Percentiles rank a stretch among this genome's conserved stretches.
These are phyloP conservation scores for Leucaena leucocephala DNA, from an alignment of 306 rosid genomes.

Conservation along the genomic window DNA sequence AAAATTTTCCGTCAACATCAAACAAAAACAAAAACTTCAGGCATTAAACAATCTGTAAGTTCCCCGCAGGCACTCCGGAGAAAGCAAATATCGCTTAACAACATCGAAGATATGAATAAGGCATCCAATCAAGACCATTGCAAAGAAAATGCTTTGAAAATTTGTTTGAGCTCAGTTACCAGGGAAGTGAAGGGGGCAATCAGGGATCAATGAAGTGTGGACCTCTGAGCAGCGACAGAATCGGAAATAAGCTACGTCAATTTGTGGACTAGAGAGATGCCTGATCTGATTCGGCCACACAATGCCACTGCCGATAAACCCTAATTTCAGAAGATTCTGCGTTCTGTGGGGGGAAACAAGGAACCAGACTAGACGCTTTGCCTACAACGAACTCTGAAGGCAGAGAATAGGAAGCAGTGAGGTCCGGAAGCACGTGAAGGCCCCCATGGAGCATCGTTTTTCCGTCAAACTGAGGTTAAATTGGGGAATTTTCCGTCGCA, in stretches of 20 bases:
- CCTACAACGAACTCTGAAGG: neutral
- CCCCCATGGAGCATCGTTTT: neutral
- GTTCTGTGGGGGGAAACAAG: neutral
- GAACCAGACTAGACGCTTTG: neutral
- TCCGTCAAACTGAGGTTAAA: neutral
- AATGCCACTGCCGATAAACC: constrained; percentile 68
- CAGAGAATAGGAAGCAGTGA: neutral
- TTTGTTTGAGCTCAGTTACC: constrained; percentile 40
- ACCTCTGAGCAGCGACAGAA: constrained; percentile 42
- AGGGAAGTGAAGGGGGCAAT: constrained; percentile 45
- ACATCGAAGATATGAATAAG: neutral
- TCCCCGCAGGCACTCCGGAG: neutral
- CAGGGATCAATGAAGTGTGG: constrained; percentile 50
- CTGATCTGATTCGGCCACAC: constrained; percentile 64
- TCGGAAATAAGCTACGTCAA: constrained; percentile 41
- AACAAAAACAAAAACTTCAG: neutral
- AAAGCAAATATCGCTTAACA: neutral
- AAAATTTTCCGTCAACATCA: neutral
- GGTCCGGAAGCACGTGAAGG: neutral
- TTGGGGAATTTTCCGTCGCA: no score
- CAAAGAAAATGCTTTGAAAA: neutral
- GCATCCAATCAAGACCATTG: neutral
- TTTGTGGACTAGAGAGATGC: constrained; percentile 54
- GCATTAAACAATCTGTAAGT: neutral
- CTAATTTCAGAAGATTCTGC: constrained; percentile 42